Conservation (phyloP, 2,329 filamentous ascomycete species). For the Colletotrichum sojae region DNA sequence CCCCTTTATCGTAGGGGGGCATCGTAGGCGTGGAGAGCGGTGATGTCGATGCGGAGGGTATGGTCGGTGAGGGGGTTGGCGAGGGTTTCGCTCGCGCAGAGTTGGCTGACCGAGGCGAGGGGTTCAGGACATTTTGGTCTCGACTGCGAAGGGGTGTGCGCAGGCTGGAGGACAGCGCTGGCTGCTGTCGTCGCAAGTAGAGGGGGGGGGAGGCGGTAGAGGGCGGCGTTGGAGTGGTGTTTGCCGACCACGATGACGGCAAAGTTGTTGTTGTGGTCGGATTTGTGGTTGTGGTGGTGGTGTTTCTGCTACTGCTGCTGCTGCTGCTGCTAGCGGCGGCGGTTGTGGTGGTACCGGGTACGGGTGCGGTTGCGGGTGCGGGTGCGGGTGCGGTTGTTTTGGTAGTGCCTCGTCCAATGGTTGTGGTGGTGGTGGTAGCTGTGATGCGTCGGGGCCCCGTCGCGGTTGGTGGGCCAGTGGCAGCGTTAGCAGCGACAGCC, state of each 20-base stretch:
- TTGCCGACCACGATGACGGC: neutral
- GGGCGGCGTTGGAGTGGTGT: neutral
- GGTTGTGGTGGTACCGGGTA: slow-evolving; percentile 32
- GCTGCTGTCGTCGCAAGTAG: slow-evolving; percentile 29
- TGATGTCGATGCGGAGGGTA: slow-evolving; percentile 24
- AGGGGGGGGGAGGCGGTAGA: slow-evolving; percentile 20
- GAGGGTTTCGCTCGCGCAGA: slow-evolving; percentile 39
- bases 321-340: slow-evolving; percentile 7
- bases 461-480: slow-evolving; percentile 39
- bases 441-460: slow-evolving; percentile 39
- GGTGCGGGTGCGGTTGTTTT: slow-evolving; percentile 18
- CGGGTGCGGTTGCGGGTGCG: slow-evolving; percentile 31
- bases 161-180: slow-evolving; percentile 38
- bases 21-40: slow-evolving; percentile 36
- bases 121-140: slow-evolving; percentile 43
- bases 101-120: slow-evolving; percentile 34
- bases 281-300: slow-evolving; percentile 14
- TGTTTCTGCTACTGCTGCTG: slow-evolving; percentile 1
- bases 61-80: slow-evolving; percentile 31
- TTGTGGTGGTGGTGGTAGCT: slow-evolving; percentile 22
- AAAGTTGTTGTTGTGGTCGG: slow-evolving; percentile 35
- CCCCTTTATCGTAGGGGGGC: slow-evolving; percentile 63
- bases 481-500: slow-evolving; percentile 14
- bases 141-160: slow-evolving; percentile 37
- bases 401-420: slow-evolving; percentile 18